Percentiles rank a stretch among this genome's conserved stretches.
Evolutionary conservation across 768 basidiomycete species (phyloP).

Genomic region (Trametes cingulata): DNA sequence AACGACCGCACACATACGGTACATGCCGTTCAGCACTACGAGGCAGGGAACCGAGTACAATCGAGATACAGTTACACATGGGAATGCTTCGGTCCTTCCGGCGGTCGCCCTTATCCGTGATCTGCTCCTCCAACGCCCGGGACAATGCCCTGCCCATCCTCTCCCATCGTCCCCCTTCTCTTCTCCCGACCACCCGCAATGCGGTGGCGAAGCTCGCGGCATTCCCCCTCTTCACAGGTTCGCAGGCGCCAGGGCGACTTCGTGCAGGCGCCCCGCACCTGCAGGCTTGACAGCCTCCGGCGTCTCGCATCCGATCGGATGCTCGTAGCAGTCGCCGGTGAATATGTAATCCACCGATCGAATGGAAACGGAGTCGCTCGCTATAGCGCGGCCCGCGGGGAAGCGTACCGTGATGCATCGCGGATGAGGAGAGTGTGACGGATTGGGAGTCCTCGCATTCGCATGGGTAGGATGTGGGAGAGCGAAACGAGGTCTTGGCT

Average conservation of each 20-base stretch:
- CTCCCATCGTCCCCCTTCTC: slow-evolving; percentile 6
- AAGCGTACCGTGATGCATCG: background rate
- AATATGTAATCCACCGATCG: slow-evolving; percentile 20
- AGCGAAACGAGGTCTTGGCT: background rate
- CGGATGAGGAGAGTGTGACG: background rate
- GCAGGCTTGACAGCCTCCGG: background rate
- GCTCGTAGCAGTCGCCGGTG: slow-evolving; percentile 9
- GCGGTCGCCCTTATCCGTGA: slow-evolving; percentile 1
- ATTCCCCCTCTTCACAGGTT: background rate
- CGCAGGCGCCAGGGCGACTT: background rate
- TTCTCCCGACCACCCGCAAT: slow-evolving; percentile 7
- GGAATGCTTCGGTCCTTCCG: background rate
- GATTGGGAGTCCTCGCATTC: background rate
- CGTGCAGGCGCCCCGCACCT: background rate
- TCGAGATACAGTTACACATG: too few species aligned
- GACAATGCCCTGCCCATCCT: background rate
- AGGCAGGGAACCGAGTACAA: too few species aligned
- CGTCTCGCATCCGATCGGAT: slow-evolving; percentile 17
- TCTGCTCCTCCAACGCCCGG: background rate
- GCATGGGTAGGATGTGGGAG: background rate
- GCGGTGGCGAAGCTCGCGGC: background rate
- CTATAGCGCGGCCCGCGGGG: background rate
- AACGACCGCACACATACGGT: too few species aligned
- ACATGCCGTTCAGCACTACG: too few species aligned
- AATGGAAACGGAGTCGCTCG: background rate